phyloP scores from a whole-genome alignment of 331 rosid genomes.

The Stylosanthes scabra region DNA sequence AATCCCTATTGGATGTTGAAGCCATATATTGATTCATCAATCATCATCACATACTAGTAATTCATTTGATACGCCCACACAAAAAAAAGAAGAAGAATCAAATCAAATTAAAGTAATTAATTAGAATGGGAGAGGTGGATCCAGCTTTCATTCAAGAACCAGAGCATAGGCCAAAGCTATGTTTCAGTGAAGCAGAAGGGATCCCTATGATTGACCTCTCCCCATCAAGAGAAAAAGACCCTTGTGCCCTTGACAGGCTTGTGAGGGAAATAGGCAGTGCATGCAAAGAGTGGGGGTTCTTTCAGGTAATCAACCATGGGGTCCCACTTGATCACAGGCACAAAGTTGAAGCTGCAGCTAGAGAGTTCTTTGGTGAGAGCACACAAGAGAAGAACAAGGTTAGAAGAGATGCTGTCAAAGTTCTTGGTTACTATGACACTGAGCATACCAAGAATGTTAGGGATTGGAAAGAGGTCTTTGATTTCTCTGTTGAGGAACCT shows the following conservation, averaged over 20 bases:
- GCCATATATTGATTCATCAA: not conserved
- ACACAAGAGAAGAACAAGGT: conserved; percentile 71
- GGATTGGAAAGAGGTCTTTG: conserved; percentile 90
- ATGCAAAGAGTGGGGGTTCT: conserved; percentile 76
- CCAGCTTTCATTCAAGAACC: conserved; percentile 63
- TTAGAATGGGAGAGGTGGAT: conserved; percentile 61
- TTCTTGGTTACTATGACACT: conserved; percentile 69
- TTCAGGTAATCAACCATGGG: conserved; percentile 77
- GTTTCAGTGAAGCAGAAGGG: conserved; percentile 30
- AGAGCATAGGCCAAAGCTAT: conserved; percentile 56
- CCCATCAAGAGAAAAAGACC: conserved; percentile 13
- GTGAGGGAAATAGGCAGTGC: conserved; percentile 56
- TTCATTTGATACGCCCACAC: not conserved
- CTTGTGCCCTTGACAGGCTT: conserved; percentile 26
- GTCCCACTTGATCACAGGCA: conserved; percentile 43
- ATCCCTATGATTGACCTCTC: conserved; percentile 72
- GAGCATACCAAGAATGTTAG: conserved; percentile 77
- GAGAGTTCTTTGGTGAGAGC: conserved; percentile 55
- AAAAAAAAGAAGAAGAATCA: too few species aligned
- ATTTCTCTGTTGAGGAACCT: conserved; percentile 47
- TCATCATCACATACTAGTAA: too few species aligned
- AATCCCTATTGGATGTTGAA: not conserved
- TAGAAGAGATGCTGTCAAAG: conserved; percentile 58
- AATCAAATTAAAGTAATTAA: too few species aligned
- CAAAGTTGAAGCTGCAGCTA: conserved; percentile 41